Evolutionary conservation across 768 basidiomycete species (phyloP).

Genomic region (Macrolepiota dolichaula): DNA sequence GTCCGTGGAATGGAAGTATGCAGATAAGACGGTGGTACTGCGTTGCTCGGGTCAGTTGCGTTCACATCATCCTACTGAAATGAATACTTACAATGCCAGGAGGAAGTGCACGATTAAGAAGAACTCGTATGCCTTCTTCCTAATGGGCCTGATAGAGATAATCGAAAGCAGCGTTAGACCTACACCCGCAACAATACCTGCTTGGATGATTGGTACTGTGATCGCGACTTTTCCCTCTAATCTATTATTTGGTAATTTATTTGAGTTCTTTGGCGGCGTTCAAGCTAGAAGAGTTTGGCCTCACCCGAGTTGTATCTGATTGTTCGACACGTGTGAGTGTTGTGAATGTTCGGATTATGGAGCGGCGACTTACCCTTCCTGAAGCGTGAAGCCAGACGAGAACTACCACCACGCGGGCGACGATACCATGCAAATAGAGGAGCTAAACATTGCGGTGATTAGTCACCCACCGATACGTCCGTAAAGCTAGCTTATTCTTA

Average conservation of each 20-base stretch:
- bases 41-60: neutral
- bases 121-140: slow-evolving; percentile 43
- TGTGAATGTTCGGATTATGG: neutral
- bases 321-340: neutral
- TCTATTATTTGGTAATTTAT: neutral
- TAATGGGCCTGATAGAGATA: slow-evolving; percentile 47
- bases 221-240: slow-evolving; percentile 18
- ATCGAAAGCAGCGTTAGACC: slow-evolving; percentile 41
- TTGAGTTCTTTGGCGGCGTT: neutral
- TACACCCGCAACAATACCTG: slow-evolving; percentile 32
- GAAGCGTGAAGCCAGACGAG: slow-evolving; percentile 48
- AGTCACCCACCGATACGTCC: neutral
- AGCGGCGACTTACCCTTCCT: slow-evolving; percentile 33
- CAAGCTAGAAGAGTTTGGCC: neutral
- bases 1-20: slow-evolving; percentile 36
- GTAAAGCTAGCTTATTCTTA: slow-evolving; percentile 6
- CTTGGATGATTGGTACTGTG: slow-evolving; percentile 26
- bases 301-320: slow-evolving; percentile 20
- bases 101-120: slow-evolving; percentile 50
- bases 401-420: slow-evolving; percentile 42
- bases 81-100: slow-evolving; percentile 28
- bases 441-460: slow-evolving; percentile 26
- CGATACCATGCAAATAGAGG: slow-evolving; percentile 42
- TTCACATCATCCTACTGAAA: neutral
- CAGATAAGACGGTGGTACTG: slow-evolving; percentile 35